Evolutionary conservation across 345 rosid genomes (phyloP).

Genomic region (Hevea brasiliensis): DNA sequence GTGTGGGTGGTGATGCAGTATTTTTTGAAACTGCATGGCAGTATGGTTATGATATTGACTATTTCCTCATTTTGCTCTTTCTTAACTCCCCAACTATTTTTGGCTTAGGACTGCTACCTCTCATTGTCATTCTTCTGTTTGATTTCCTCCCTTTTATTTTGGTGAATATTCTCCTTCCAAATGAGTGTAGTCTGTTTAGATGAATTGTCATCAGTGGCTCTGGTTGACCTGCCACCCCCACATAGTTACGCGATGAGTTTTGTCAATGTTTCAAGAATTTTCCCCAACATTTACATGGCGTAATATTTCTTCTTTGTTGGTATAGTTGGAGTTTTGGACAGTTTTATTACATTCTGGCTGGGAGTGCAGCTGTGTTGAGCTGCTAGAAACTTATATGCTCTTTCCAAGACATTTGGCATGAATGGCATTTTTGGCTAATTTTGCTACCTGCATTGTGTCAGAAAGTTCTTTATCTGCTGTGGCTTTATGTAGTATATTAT

Average conservation of each 20-base stretch:
- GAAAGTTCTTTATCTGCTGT: not conserved
- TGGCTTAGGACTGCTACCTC: not conserved
- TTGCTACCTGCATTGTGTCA: not conserved
- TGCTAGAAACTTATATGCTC: not conserved
- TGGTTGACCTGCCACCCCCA: not conserved
- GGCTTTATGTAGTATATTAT: not conserved
- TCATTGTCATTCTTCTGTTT: not conserved
- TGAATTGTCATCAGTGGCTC: not conserved
- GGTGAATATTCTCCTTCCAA: not conserved
- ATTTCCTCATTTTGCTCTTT: not conserved
- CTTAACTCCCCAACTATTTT: not conserved
- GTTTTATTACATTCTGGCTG: not conserved
- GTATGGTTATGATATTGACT: not conserved
- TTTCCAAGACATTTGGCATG: not conserved
- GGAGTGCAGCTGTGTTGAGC: not conserved
- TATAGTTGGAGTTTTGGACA: not conserved
- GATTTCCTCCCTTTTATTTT: not conserved
- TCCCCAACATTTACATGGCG: not conserved
- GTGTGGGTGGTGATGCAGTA: not conserved
- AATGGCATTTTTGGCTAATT: not conserved
- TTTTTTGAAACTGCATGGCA: not conserved
- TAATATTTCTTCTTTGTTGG: not conserved
- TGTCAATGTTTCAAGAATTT: not conserved
- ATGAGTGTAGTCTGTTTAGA: not conserved
- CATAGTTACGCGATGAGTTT: not conserved